These are phyloP conservation scores for Aspergillus eucalypticola DNA, from an alignment of 2,329 filamentous ascomycete genomes.

Conservation along the genomic window DNA sequence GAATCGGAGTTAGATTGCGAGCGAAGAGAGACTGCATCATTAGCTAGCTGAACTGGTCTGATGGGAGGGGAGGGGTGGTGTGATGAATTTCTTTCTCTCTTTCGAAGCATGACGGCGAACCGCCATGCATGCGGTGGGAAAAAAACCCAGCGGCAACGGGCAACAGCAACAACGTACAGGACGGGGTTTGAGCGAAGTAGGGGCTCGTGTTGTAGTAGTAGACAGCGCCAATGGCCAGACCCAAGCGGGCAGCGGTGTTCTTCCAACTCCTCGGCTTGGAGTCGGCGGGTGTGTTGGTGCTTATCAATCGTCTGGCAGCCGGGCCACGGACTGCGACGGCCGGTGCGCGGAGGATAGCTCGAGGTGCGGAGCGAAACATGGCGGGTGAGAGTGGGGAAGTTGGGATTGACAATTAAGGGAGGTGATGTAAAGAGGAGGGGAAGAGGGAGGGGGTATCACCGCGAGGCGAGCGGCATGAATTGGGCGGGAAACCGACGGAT, in stretches of 20 bases:
- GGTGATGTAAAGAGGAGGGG: neutral
- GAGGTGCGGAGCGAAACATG: constrained; percentile 57
- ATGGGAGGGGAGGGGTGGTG: neutral
- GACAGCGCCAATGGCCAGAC: constrained; percentile 70
- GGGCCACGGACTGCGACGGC: constrained; percentile 32
- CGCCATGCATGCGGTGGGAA: neutral
- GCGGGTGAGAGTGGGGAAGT: constrained; percentile 13
- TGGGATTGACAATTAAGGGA: neutral
- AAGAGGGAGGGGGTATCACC: constrained; percentile 8
- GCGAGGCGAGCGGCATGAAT: constrained; percentile 8
- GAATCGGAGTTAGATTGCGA: constrained; percentile 30
- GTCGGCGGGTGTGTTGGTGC: constrained; percentile 54
- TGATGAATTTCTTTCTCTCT: too few species aligned
- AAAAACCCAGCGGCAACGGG: constrained; percentile 13
- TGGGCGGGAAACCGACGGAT: constrained; percentile 1
- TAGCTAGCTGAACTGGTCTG: neutral
- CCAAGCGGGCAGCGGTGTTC: constrained; percentile 71
- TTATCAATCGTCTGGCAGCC: constrained; percentile 53
- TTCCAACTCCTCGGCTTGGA: constrained; percentile 79
- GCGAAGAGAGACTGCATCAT: constrained; percentile 35
- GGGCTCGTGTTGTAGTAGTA: constrained; percentile 95
- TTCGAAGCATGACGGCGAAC: neutral
- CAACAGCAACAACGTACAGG: constrained; percentile 57
- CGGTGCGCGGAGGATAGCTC: constrained; percentile 45
- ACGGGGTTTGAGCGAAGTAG: constrained; percentile 79